phyloP scores from a whole-genome alignment of 768 basidiomycete species.

The Boletus vinaceobasis region DNA sequence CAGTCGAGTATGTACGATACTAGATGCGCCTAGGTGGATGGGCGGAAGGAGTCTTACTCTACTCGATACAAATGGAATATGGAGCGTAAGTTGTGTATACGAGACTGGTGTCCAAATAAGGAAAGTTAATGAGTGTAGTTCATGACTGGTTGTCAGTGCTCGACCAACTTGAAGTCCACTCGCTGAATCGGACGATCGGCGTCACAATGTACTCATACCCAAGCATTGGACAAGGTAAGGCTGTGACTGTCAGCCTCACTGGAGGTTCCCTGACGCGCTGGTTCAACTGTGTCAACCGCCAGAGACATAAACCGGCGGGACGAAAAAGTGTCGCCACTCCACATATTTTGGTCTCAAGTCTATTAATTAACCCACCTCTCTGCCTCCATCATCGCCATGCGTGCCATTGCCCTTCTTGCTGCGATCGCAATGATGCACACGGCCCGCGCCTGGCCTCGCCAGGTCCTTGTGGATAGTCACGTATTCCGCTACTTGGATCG shows the following conservation, averaged over 20 bases:
- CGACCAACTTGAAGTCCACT: too few relatives aligned
- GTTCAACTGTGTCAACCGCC: constrained; percentile 21
- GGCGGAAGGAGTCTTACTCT: too few relatives aligned
- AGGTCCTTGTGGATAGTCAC: constrained; percentile 22
- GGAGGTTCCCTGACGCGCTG: not conserved
- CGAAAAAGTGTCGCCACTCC: not conserved
- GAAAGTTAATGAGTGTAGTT: too few relatives aligned
- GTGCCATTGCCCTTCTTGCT: constrained; percentile 19
- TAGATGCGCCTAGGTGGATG: too few relatives aligned
- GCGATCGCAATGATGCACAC: constrained; percentile 23
- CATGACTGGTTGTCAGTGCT: too few relatives aligned
- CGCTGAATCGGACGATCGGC: too few relatives aligned
- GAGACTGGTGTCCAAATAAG: too few relatives aligned
- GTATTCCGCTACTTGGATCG: constrained; percentile 31
- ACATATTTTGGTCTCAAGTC: not conserved
- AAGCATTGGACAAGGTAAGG: not conserved
- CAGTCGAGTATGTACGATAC: too few relatives aligned
- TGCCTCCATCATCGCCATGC: constrained; percentile 26
- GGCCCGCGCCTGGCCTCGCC: constrained; percentile 22
- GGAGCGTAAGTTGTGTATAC: too few relatives aligned
- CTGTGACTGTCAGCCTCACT: constrained; percentile 17
- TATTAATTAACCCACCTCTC: constrained; percentile 10
- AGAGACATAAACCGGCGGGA: constrained; percentile 11
- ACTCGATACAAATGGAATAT: too few relatives aligned
- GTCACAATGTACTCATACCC: not conserved